phyloP scores from a whole-genome alignment of 768 basidiomycete species.

The Mycena galopus region DNA sequence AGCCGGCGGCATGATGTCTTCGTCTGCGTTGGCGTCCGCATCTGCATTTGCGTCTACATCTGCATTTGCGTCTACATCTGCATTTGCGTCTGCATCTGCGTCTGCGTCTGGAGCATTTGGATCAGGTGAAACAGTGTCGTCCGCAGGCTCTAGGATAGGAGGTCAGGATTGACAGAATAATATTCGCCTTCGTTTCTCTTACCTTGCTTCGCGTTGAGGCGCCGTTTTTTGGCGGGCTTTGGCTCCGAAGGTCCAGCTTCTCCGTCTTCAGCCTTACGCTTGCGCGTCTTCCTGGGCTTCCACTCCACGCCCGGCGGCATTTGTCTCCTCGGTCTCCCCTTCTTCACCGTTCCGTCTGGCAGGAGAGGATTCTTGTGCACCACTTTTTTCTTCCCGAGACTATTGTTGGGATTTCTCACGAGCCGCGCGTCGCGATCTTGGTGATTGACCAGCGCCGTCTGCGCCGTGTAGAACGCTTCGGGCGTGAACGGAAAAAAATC shows the following conservation, averaged over 20 bases:
- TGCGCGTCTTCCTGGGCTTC: conserved; percentile 40
- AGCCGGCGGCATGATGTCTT: too few relatives aligned
- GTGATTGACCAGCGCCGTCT: conserved; percentile 55
- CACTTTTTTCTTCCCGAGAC: conserved; percentile 44
- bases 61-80: neutral
- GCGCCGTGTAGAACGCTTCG: conserved; percentile 67
- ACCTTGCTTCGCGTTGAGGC: conserved; percentile 29
- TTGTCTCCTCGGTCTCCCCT: conserved; percentile 68
- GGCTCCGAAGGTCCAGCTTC: conserved; percentile 22
- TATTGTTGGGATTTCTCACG: conserved; percentile 35
- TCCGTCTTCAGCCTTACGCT: conserved; percentile 41
- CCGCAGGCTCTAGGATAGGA: conserved; percentile 5
- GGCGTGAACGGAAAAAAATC: conserved; percentile 63
- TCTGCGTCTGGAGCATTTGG: neutral
- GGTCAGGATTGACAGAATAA: neutral
- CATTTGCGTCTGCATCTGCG: neutral
- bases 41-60: neutral
- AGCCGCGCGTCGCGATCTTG: conserved; percentile 52
- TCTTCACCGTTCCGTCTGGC: conserved; percentile 66
- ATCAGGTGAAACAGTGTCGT: neutral
- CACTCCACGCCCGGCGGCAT: conserved; percentile 33
- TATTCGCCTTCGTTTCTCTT: neutral
- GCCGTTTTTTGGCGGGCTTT: conserved; percentile 44
- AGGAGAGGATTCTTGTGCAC: conserved; percentile 63
- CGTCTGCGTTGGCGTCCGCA: neutral